Percentiles rank a stretch among this genome's conserved stretches.
Conservation (phyloP, 805 yeast species). For the Zygotorulaspora sp. region DNA sequence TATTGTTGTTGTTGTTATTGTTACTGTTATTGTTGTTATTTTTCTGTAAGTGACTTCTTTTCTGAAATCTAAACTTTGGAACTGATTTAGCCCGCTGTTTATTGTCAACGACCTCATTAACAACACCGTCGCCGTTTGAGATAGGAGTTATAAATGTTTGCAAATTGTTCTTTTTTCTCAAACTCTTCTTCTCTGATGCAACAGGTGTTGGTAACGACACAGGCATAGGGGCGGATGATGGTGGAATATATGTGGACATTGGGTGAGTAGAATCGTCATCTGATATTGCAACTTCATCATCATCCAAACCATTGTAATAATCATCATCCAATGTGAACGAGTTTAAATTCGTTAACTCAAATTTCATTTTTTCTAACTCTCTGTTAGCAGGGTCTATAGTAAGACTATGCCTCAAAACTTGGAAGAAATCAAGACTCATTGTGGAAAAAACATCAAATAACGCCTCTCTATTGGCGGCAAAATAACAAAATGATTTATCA, state of each 20-base stretch:
- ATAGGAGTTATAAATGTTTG: constrained; percentile 1
- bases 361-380: constrained; percentile 54
- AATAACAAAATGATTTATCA: constrained; percentile 80
- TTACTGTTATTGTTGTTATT: constrained; percentile 11
- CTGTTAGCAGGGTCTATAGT: constrained; percentile 87
- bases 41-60: constrained; percentile 23
- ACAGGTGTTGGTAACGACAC: constrained; percentile 32
- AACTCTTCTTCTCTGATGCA: constrained; percentile 18
- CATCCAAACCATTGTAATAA: constrained; percentile 41
- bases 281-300: constrained; percentile 32
- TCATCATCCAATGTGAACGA: constrained; percentile 85
- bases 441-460: constrained; percentile 87
- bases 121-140: not conserved
- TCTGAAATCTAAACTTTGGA: constrained; percentile 31
- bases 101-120: constrained; percentile 3
- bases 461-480: constrained; percentile 82
- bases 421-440: constrained; percentile 80
- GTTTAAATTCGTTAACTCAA: constrained; percentile 54
- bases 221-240: constrained; percentile 30
- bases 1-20: constrained; percentile 5
- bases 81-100: constrained; percentile 28
- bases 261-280: constrained; percentile 22
- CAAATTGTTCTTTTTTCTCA: constrained; percentile 7
- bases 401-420: constrained; percentile 71
- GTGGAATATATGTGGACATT: constrained; percentile 22